Conservation (phyloP, 345 rosid species). For the Balakata baccata region DNA sequence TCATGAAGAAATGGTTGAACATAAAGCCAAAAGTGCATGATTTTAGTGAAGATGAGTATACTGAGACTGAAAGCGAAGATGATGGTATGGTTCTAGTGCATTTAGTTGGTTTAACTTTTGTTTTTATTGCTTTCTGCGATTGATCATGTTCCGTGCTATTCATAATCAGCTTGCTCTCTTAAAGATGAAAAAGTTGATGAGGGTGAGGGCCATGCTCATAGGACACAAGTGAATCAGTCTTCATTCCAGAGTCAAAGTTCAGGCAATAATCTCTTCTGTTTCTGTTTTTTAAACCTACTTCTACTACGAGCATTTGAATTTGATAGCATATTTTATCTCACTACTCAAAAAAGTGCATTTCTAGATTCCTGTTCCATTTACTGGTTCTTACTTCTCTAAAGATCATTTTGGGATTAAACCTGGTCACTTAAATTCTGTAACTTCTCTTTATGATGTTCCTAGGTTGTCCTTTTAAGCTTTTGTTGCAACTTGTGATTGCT, state of each 20-base stretch:
- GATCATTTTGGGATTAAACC: background rate
- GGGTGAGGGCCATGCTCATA: conserved; percentile 23
- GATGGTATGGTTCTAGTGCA: conserved; percentile 49
- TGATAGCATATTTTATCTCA: background rate
- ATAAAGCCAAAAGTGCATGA: conserved; percentile 74
- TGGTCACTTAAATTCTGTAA: background rate
- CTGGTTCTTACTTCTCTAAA: background rate
- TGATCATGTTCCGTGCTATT: conserved; percentile 19
- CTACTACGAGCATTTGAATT: background rate
- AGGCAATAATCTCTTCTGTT: conserved; percentile 39
- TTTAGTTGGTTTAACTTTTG: background rate
- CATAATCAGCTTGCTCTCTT: conserved; percentile 44
- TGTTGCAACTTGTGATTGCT: background rate
- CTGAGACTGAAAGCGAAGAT: conserved; percentile 91
- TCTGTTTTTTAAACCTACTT: background rate
- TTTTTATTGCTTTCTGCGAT: background rate
- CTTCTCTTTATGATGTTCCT: background rate
- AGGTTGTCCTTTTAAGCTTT: background rate
- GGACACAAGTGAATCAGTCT: conserved; percentile 28
- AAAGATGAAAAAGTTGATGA: conserved; percentile 39
- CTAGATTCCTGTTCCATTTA: conserved; percentile 1
- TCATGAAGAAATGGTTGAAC: conserved; percentile 97
- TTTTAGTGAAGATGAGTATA: conserved; percentile 94
- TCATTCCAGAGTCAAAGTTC: conserved; percentile 41
- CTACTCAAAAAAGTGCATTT: no score